A percentile compares a stretch with the other conserved stretches of the same genome.
Conservation (phyloP, 768 basidiomycete species). For the Vararia minispora region DNA sequence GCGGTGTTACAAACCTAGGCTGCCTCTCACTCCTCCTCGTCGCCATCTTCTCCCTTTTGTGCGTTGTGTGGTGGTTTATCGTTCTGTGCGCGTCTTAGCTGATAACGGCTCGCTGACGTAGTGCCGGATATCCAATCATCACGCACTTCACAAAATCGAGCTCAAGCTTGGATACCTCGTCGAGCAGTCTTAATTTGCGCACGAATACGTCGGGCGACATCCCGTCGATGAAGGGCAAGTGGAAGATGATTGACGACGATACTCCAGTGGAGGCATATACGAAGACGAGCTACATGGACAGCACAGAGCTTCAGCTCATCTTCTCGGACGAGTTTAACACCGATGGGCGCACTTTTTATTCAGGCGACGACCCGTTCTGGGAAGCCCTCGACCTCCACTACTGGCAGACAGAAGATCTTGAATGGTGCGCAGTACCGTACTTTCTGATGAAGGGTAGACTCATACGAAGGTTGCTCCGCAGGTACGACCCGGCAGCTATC, state of each 20-base stretch:
- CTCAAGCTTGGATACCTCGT: constrained; percentile 40
- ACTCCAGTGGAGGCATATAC: constrained; percentile 47
- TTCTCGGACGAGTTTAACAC: constrained; percentile 74
- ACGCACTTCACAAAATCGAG: constrained; percentile 28
- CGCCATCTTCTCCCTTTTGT: constrained; percentile 10
- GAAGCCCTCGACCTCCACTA: constrained; percentile 39
- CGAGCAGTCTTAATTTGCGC: constrained; percentile 32
- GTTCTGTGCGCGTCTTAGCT: neutral
- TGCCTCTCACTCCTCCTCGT: constrained; percentile 18
- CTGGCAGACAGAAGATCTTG: constrained; percentile 32
- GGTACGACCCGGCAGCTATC: constrained; percentile 76
- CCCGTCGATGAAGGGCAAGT: constrained; percentile 31
- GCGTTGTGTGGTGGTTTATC: neutral
- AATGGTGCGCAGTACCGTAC: constrained; percentile 65
- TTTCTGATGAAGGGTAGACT: constrained; percentile 84
- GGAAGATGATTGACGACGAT: constrained; percentile 46
- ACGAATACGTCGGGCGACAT: constrained; percentile 46
- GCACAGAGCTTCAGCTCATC: constrained; percentile 37
- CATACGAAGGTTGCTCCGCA: constrained; percentile 58
- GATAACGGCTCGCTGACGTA: constrained; percentile 5
- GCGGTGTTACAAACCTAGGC: constrained; percentile 30
- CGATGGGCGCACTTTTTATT: constrained; percentile 31
- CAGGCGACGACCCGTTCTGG: constrained; percentile 79
- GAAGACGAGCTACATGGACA: constrained; percentile 42
- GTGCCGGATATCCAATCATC: constrained; percentile 27